These are phyloP conservation scores for Dactylellina sp. DNA, from an alignment of 2,329 filamentous ascomycete species.

Conservation along the genomic window DNA sequence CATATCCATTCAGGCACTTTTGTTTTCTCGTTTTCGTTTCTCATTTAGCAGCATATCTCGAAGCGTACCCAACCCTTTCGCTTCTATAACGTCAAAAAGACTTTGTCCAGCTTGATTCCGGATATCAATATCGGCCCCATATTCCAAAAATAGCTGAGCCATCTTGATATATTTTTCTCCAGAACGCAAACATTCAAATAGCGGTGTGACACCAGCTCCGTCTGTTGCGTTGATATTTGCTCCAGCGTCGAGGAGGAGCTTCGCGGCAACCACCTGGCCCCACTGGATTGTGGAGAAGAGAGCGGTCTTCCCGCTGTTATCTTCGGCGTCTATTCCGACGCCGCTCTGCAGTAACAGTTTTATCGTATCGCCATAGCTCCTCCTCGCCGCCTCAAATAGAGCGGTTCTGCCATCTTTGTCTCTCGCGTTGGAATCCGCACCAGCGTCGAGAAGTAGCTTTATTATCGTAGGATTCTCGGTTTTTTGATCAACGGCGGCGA, in stretches of 20 bases:
- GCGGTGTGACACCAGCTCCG: conserved; percentile 15
- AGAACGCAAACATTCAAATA: conserved; percentile 18
- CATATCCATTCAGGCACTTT: no score
- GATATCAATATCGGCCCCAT: conserved; percentile 19
- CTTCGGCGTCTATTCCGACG: conserved; percentile 5
- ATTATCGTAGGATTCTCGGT: conserved; percentile 10
- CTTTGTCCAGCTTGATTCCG: conserved; percentile 11
- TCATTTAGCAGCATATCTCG: background rate
- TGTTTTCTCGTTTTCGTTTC: background rate
- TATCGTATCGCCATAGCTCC: conserved; percentile 20
- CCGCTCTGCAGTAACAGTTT: conserved; percentile 10
- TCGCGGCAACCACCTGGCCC: conserved; percentile 11
- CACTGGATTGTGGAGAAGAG: conserved; percentile 24
- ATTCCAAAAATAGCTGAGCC: conserved; percentile 19
- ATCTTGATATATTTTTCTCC: conserved; percentile 23
- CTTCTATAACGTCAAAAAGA: background rate
- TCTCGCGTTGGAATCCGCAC: conserved; percentile 16
- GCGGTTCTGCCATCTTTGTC: conserved; percentile 18
- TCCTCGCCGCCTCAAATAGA: conserved; percentile 24
- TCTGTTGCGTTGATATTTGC: conserved; percentile 29
- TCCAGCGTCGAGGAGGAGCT: conserved; percentile 30
- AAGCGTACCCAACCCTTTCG: background rate
- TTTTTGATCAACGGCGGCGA: conserved; percentile 12
- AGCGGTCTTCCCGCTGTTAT: conserved; percentile 2
- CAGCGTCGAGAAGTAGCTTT: conserved; percentile 29